Evolutionary conservation across 139 green algal species (phyloP).

Genomic region (Microglena sp.): DNA sequence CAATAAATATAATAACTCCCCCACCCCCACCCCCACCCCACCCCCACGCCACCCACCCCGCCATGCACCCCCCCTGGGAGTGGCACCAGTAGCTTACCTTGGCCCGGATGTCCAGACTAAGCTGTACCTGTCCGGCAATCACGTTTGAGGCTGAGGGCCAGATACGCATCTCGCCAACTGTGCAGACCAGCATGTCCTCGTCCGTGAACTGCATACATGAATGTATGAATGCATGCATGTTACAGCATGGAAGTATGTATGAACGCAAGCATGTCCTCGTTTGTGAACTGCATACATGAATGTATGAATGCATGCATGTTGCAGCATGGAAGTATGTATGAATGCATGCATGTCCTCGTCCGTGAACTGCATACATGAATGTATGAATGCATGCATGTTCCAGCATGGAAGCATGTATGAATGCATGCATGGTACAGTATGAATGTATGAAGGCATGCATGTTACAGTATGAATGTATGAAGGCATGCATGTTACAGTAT

Average conservation of each 20-base stretch:
- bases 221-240: too few relatives aligned
- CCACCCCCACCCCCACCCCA: too few relatives aligned
- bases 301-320: too few relatives aligned
- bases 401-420: not conserved
- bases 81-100: conserved; percentile 6
- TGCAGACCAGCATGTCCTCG: conserved; percentile 73
- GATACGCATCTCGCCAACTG: conserved; percentile 66
- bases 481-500: conserved; percentile 75
- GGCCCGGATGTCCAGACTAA: conserved; percentile 59
- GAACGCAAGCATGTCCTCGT: not conserved
- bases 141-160: conserved; percentile 82
- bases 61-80: not conserved
- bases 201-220: conserved; percentile 8
- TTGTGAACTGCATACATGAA: too few relatives aligned
- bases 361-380: conserved; percentile 1
- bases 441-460: too few relatives aligned
- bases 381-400: too few relatives aligned
- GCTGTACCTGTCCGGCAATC: conserved; percentile 58
- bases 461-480: too few relatives aligned
- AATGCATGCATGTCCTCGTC: conserved; percentile 66
- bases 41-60: too few relatives aligned
- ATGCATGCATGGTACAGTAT: too few relatives aligned
- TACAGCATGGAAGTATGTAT: not conserved
- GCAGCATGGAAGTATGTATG: too few relatives aligned
- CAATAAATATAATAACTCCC: too few relatives aligned